Evolutionary conservation across 495 filamentous ascomycete species (phyloP).

Genomic region (Chaetomium fimeti): DNA sequence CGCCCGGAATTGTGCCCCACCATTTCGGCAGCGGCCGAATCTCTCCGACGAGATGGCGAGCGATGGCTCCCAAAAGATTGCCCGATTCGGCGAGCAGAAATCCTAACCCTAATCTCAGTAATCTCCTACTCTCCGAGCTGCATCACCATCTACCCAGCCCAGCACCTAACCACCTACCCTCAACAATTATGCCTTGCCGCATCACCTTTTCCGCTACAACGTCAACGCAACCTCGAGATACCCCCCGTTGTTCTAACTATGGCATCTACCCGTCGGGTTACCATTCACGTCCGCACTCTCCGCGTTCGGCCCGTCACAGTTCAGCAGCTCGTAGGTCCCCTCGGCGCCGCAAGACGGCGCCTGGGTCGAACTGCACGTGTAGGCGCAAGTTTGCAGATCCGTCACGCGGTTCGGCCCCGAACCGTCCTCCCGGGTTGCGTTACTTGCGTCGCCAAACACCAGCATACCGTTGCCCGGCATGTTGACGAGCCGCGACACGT

Average conservation of each 20-base stretch:
- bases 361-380: background rate
- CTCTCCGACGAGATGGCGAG: too few relatives aligned
- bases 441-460: background rate
- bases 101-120: too few relatives aligned
- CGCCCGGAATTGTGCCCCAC: too few relatives aligned
- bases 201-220: background rate
- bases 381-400: background rate
- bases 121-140: too few relatives aligned
- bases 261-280: background rate
- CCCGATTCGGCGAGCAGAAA: too few relatives aligned
- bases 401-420: background rate
- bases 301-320: background rate
- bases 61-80: too few relatives aligned
- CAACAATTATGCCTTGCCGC: too few relatives aligned
- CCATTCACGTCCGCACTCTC: background rate
- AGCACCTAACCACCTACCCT: too few relatives aligned
- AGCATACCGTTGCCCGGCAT: background rate
- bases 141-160: too few relatives aligned
- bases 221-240: background rate
- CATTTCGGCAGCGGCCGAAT: too few relatives aligned
- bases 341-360: background rate
- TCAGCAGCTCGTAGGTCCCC: background rate
- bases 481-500: background rate
- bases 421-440: too few relatives aligned
- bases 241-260: background rate